Evolutionary conservation across 129 eudicot genomes (phyloP), one percentile per base, ranked within the genome.

Genomic region (Silybum marianum): DNA sequence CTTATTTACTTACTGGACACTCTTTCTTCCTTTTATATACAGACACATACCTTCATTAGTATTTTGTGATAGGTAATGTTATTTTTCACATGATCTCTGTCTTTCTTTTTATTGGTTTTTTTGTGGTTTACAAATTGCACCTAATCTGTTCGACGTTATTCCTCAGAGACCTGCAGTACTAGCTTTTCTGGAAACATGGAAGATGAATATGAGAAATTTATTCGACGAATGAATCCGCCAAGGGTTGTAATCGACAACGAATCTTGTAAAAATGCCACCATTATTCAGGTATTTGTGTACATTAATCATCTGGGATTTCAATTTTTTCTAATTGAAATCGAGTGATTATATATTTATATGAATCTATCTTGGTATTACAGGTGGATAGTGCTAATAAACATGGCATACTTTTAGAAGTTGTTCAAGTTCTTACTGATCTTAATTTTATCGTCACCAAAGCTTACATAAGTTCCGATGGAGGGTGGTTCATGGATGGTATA

Each of bases 401-500:
- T 79, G 99, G 99, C 13, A 95, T 95, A 34, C 98, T 95, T 74
- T 86, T 95, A 63, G 98, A 95, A 83, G 97, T 95, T 71, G 97
- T 95, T 1, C 99, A 95, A 93, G 85, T 95, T 84, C 98, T 95
- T 28, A 95, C 97, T 69, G 99, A 95, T 89, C 94, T 95, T 71
- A 93, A 93, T 77, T 93, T 95, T 40, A 71, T 88, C 65, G 80
- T 95, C 70, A 91, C 91, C 1, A 95, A 95, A 80, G 98, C 99
- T 69, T 95, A 95, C 81, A 95, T 95, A n/a, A 90, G 93, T 76
- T 95, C 99, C 67, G 99, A 95, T 93, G 99, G 98, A 77, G 98
- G 99, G 46, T 95, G 99, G 99, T 95, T 95, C 87, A 95, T 95
- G 99, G 99, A 95, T 93, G 99, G 99, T 95, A 91, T 24, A 42